phyloP scores from a whole-genome alignment of 495 filamentous ascomycete species.

The Usnea hakonensis region DNA sequence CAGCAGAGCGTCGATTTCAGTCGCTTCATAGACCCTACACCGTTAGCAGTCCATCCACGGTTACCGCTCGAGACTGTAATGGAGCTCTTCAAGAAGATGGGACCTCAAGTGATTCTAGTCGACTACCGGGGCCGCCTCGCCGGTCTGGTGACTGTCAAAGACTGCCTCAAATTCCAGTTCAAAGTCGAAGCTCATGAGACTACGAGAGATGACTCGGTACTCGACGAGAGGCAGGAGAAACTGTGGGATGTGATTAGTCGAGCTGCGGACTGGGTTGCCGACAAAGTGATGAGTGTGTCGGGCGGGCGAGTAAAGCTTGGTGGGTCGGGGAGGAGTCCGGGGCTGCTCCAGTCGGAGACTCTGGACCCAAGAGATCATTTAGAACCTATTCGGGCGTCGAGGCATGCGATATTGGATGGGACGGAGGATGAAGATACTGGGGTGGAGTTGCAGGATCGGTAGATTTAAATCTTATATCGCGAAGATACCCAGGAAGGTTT shows the following conservation, averaged over 20 bases:
- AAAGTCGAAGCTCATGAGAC: conserved; percentile 88
- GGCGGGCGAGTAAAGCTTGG: conserved; percentile 36
- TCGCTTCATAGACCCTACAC: conserved; percentile 82
- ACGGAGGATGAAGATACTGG: conserved; percentile 55
- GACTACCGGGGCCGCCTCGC: conserved; percentile 77
- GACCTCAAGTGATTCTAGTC: conserved; percentile 85
- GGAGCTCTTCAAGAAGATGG: conserved; percentile 98
- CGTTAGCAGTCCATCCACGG: conserved; percentile 83
- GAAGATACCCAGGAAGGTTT: neutral
- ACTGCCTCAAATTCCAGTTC: conserved; percentile 96
- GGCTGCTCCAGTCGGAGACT: conserved; percentile 24
- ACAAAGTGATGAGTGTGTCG: conserved; percentile 39
- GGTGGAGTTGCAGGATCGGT: conserved; percentile 55
- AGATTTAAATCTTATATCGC: conserved; percentile 4
- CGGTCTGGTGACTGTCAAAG: conserved; percentile 91
- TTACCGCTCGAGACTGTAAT: conserved; percentile 94
- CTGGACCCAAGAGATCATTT: conserved; percentile 26
- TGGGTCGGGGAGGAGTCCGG: conserved; percentile 17
- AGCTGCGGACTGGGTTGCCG: conserved; percentile 48
- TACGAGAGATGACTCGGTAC: conserved; percentile 40
- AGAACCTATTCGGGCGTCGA: conserved; percentile 15
- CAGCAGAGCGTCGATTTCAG: conserved; percentile 69
- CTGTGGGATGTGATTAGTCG: conserved; percentile 59
- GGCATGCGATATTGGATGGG: conserved; percentile 51
- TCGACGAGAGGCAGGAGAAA: conserved; percentile 49